phyloP scores from a whole-genome alignment of 2,329 filamentous ascomycete genomes.

The Cercospora sesami region DNA sequence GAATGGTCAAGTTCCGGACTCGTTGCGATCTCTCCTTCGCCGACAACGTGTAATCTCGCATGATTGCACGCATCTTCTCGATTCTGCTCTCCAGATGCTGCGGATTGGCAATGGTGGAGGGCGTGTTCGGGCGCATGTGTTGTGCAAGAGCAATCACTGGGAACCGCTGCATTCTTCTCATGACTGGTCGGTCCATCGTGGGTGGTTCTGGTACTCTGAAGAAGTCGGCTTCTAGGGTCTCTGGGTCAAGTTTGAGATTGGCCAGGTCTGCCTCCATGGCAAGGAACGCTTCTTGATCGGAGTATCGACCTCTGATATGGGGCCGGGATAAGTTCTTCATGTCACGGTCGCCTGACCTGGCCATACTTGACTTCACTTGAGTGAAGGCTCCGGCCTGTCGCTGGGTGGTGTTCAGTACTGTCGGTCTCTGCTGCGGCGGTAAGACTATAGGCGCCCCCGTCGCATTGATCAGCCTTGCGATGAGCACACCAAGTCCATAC shows the following conservation, averaged over 20 bases:
- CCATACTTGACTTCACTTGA: not conserved
- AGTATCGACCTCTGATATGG: not conserved
- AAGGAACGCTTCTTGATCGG: not conserved
- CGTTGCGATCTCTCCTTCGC: not conserved
- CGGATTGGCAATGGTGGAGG: not conserved
- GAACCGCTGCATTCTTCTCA: not conserved
- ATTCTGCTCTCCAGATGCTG: not conserved
- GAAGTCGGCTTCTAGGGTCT: not conserved
- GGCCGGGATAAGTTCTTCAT: not conserved
- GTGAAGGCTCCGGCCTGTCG: not conserved
- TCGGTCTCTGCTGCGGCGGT: not conserved
- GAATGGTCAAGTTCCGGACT: not conserved
- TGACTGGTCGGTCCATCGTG: not conserved
- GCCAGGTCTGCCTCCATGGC: not conserved
- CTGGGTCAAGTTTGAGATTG: not conserved
- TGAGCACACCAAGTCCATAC: not conserved
- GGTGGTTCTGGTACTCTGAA: not conserved
- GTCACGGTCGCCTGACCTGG: not conserved
- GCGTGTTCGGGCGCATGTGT: not conserved
- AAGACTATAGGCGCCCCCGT: not conserved
- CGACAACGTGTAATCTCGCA: not conserved
- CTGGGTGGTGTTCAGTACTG: not conserved
- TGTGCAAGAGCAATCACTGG: not conserved
- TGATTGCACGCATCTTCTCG: not conserved
- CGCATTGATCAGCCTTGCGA: not conserved